These are phyloP conservation scores for Solanum pimpinellifolium DNA, from an alignment of 257 asterid species.

Conservation along the genomic window DNA sequence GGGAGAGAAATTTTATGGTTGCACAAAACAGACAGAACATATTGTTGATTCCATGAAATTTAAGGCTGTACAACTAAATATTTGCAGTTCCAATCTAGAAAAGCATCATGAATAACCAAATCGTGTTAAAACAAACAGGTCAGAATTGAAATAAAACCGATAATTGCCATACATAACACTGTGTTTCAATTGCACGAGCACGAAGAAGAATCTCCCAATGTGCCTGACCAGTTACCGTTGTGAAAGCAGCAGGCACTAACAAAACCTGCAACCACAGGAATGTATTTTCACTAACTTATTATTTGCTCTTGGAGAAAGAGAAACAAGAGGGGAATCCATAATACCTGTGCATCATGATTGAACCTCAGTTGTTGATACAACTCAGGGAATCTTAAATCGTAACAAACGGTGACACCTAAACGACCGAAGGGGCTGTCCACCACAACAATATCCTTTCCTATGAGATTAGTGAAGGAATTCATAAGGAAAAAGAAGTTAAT, in stretches of 20 bases:
- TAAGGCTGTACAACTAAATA: neutral
- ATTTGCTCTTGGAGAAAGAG: neutral
- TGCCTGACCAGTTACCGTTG: slow-evolving; percentile 75
- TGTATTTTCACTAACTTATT: neutral
- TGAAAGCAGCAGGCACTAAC: slow-evolving; percentile 88
- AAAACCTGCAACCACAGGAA: slow-evolving; percentile 32
- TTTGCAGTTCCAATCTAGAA: neutral
- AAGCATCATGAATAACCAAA: neutral
- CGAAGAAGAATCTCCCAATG: slow-evolving; percentile 96
- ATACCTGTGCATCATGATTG: slow-evolving; percentile 56
- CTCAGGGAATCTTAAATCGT: slow-evolving; percentile 90
- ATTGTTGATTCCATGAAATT: neutral
- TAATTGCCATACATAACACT: slow-evolving; percentile 54
- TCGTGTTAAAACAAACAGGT: neutral
- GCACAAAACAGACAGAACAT: neutral
- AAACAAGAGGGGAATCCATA: neutral
- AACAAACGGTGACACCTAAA: slow-evolving; percentile 82
- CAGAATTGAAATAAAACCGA: neutral
- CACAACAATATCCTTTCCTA: slow-evolving; percentile 58
- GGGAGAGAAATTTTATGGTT: neutral
- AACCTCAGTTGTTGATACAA: slow-evolving; percentile 87
- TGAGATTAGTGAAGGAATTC: neutral
- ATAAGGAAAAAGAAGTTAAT: neutral
- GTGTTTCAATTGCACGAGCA: slow-evolving; percentile 94
- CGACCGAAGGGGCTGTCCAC: slow-evolving; percentile 79